Base-by-base conservation (phyloP, 331 rosid genomes). In the Acacia concinna region DNA sequence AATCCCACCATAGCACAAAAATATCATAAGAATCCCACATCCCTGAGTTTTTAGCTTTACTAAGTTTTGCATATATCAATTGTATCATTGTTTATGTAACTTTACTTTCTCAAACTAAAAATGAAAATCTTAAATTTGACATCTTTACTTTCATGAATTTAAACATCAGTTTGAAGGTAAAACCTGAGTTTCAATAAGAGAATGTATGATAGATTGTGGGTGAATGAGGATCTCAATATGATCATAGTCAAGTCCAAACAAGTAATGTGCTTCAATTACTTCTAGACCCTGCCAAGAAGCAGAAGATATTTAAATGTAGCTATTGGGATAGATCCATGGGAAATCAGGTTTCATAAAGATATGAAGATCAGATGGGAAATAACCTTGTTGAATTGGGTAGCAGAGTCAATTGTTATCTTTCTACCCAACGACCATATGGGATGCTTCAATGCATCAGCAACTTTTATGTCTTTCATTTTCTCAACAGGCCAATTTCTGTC, bases 351-450 rank as follows among this genome's bases (percentile, higher is more conserved):
- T 21, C 62, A 21, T 9, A 21, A 54, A 52, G 2, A 20, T 8
- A 54, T 21, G 30, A 54, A 23, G 5, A 21, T 10, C 62, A 30
- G 28, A 30, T 67, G 46, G 41, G 65, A 54, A 54, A 68, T 59
- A 73, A 92, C 98, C 96, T 94, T 92, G 15, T 94, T 94, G 90
- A 94, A 94, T 75, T 92, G 97, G 65, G 97, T 94, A 78, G 97
- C 97, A 37, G 98, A 94, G 83, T 94, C 98, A 11, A 94, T 86
- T 21, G 98, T 94, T 43, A 94, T 92, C 83, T 94, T 92, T 75
- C 91, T 92, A 35, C 98, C 98, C 92, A 94, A 87, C 71, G 63
- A 91, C 98, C 98, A 94, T 85, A 90, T 94, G 6, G 98, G 98
- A 85, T 94, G 97, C 78, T 94, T 94, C 70, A 94, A 81, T 71